Evolutionary conservation across 1,139 yeast species (phyloP), one percentile per base, ranked within the genome.

Genomic region (Geotrichum siamense): DNA sequence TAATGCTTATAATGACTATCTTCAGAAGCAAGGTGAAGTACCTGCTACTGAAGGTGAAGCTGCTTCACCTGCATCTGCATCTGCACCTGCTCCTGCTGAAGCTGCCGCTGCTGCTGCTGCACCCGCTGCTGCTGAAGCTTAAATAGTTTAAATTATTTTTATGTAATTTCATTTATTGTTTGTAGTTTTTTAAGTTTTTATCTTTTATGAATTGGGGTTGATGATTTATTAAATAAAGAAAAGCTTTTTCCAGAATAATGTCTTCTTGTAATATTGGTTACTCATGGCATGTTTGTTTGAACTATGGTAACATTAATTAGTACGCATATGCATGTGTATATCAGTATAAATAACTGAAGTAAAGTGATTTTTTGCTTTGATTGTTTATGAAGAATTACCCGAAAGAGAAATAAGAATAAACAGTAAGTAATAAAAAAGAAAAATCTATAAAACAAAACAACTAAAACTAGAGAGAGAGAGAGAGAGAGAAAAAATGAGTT

Each of bases 1-100:
- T 60, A 78, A 82, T 68, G 97, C 97, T 39, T 64, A 64, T 62
- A 54, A 59, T 53, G 54, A 55, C 48, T 64, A 57, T 54, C 53
- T 64, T 43, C 64, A 60, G 52, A 47, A 54, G 39, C 40, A 39
- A 31, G 48, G 41, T 13, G 45, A 44, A 13, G 40, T 42, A 22
- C 25, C 39, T 20, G 40, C 38, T 17, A 45, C 44, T 23, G 46
- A 35, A 15, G 29, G 41, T 25, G 46, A 35, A 10, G 30, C 45
- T 19, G 37, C 45, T 20, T 41, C 43, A 19, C 37, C 28, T 22
- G 43, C 48, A 33, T 33, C 52, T 34, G 38, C 51, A 27, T 42
- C 41, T 8, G 45, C 49, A 15, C 38, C 48, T 31, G 38, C 43
- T 22, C 27, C 43, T 30, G 26, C 45, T 38, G 17, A 41, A 15